Evolutionary conservation across 225 moss, liverwort and hornwort genomes (phyloP).

Genomic region (Physcomitrium patens): DNA sequence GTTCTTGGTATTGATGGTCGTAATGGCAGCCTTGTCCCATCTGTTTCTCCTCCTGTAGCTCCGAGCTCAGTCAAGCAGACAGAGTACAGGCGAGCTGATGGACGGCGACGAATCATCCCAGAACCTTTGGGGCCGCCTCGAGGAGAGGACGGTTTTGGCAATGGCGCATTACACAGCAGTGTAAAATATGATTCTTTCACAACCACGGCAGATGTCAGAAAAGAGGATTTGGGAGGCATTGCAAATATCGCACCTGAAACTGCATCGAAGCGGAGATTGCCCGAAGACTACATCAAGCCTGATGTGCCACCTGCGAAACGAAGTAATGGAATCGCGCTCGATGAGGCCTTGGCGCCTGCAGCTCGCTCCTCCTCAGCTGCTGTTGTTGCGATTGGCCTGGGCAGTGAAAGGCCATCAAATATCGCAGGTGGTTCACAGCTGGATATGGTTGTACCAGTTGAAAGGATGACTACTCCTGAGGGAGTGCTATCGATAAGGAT

Average conservation of each 20-base stretch:
- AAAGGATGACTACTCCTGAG: slow-evolving; percentile 54
- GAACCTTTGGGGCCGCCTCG: slow-evolving; percentile 82
- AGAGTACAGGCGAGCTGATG: slow-evolving; percentile 94
- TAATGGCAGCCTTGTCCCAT: slow-evolving; percentile 58
- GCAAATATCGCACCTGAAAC: slow-evolving; percentile 26
- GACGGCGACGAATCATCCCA: slow-evolving; percentile 92
- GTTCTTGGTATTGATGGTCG: slow-evolving; percentile 38
- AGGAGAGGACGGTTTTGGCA: slow-evolving; percentile 70
- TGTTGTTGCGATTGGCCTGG: slow-evolving; percentile 49
- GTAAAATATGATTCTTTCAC: slow-evolving; percentile 38
- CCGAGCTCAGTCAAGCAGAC: slow-evolving; percentile 83
- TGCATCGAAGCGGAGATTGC: slow-evolving; percentile 55
- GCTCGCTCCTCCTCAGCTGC: slow-evolving; percentile 47
- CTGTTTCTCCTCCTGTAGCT: slow-evolving; percentile 36
- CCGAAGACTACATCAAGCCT: slow-evolving; percentile 51
- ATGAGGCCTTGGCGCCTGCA: slow-evolving; percentile 40
- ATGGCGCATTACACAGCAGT: slow-evolving; percentile 49
- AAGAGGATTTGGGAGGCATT: slow-evolving; percentile 45
- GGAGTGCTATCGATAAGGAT: slow-evolving; percentile 78
- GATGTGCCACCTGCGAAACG: slow-evolving; percentile 55
- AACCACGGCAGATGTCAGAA: slow-evolving; percentile 40
- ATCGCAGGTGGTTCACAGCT: slow-evolving; percentile 40
- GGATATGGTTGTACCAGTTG: slow-evolving; percentile 63
- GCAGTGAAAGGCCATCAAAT: slow-evolving; percentile 48
- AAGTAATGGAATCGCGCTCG: slow-evolving; percentile 52